Percentiles rank a stretch among this genome's conserved stretches.
These are phyloP conservation scores for Lizonia empirigonia DNA, from an alignment of 2,329 filamentous ascomycete genomes.

Conservation along the genomic window DNA sequence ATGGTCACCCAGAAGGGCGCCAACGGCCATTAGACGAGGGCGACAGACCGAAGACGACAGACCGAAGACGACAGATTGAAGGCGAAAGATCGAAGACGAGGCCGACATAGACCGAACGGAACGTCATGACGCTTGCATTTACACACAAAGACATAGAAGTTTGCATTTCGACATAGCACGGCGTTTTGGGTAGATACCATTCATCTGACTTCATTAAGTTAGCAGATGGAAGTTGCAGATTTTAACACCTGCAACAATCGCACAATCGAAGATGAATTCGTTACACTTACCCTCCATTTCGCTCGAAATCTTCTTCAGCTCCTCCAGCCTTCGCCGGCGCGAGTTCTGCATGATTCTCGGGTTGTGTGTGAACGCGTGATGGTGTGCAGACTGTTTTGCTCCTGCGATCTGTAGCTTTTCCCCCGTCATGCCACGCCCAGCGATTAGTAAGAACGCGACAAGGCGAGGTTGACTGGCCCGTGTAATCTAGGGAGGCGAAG, in stretches of 20 bases:
- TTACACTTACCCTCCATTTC: too few relatives aligned
- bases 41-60: too few relatives aligned
- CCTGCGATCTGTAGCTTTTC: too few relatives aligned
- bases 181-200: constrained; percentile 19
- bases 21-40: constrained; percentile 9
- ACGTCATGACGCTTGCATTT: background rate
- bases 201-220: constrained; percentile 22
- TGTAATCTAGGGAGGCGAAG: too few relatives aligned
- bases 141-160: background rate
- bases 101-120: background rate
- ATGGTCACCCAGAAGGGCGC: constrained; percentile 63
- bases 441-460: too few relatives aligned
- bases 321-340: background rate
- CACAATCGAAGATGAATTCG: background rate
- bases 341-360: too few relatives aligned
- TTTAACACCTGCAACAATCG: constrained; percentile 17
- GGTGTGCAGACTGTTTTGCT: too few relatives aligned
- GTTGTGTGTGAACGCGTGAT: too few relatives aligned
- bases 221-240: constrained; percentile 20
- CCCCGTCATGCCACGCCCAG: too few relatives aligned
- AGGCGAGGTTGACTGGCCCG: too few relatives aligned
- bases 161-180: constrained; percentile 13
- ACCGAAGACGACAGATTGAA: too few relatives aligned
- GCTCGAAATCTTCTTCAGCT: background rate
- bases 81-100: too few relatives aligned